Conservation (phyloP, 208 protist genomes). For the Leishmania aethiopica region DNA sequence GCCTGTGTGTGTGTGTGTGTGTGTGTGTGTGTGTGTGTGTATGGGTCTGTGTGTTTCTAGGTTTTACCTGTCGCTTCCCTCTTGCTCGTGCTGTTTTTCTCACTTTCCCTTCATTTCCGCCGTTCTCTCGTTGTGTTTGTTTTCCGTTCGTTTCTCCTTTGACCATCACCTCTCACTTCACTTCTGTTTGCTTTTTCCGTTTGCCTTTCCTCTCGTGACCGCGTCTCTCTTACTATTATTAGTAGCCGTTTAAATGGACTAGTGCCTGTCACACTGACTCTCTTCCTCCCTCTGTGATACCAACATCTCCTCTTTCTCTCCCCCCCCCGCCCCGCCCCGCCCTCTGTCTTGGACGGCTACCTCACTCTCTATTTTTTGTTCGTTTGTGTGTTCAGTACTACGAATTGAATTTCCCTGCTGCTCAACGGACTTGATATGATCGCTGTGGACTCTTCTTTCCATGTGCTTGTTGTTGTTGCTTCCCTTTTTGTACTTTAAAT, state of each 20-base stretch:
- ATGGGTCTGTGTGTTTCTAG: constrained; percentile 6
- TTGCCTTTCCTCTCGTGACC: background rate
- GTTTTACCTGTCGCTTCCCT: constrained; percentile 4
- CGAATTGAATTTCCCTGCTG: background rate
- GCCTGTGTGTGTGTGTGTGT: background rate
- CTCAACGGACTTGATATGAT: background rate
- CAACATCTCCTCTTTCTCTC: background rate
- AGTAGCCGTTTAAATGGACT: background rate
- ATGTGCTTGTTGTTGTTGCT: constrained; percentile 4
- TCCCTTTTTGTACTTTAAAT: constrained; percentile 10
- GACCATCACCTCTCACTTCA: too few species aligned
- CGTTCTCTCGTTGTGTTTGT: background rate
- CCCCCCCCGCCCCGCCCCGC: too few species aligned
- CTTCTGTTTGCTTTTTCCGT: background rate
- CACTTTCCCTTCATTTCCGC: background rate
- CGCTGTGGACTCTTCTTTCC: background rate
- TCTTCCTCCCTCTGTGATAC: background rate
- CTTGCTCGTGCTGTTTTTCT: background rate
- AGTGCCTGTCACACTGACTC: background rate
- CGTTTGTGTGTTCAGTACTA: background rate
- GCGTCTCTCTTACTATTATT: too few species aligned
- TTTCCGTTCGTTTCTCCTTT: background rate
- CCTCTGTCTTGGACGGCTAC: background rate
- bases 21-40: background rate
- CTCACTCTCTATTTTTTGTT: background rate